phyloP scores from a whole-genome alignment of 2,329 filamentous ascomycete genomes.

The Penicillium sp. region DNA sequence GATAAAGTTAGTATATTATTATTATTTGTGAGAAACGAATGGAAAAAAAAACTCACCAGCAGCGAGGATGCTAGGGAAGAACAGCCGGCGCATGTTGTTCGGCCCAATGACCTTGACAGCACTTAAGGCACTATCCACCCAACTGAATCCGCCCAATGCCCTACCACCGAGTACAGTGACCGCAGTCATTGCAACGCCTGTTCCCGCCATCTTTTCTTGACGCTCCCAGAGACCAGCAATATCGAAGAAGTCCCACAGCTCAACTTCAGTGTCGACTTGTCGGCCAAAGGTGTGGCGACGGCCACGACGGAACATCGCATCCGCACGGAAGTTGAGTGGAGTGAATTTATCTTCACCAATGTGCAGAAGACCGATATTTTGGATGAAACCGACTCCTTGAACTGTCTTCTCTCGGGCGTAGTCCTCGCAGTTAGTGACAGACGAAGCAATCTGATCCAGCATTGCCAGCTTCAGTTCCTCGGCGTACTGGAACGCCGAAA shows the following conservation, averaged over 20 bases:
- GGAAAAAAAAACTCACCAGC: constrained; percentile 61
- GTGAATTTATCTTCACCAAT: constrained; percentile 78
- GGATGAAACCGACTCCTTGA: constrained; percentile 79
- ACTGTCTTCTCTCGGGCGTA: constrained; percentile 76
- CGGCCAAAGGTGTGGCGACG: constrained; percentile 77
- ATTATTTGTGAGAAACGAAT: not conserved
- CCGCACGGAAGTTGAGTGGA: constrained; percentile 81
- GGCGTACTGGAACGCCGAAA: constrained; percentile 84
- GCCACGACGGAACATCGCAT: constrained; percentile 84
- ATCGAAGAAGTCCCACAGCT: constrained; percentile 93
- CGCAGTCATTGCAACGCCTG: constrained; percentile 89
- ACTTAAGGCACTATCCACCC: constrained; percentile 83
- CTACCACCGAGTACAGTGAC: constrained; percentile 80
- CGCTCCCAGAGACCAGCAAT: constrained; percentile 75
- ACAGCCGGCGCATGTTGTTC: constrained; percentile 74
- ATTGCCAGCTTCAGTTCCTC: constrained; percentile 91
- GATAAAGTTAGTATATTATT: constrained; percentile 32
- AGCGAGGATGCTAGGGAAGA: constrained; percentile 75
- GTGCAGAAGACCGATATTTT: constrained; percentile 81
- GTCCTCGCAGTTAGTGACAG: constrained; percentile 78
- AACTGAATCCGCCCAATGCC: constrained; percentile 77
- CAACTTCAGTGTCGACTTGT: constrained; percentile 82
- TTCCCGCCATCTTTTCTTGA: constrained; percentile 92
- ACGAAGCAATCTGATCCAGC: constrained; percentile 78
- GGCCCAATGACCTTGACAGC: constrained; percentile 77